Evolutionary conservation across 352 stramenopile genomes (phyloP).

Genomic region (Globisporangium spiculum): DNA sequence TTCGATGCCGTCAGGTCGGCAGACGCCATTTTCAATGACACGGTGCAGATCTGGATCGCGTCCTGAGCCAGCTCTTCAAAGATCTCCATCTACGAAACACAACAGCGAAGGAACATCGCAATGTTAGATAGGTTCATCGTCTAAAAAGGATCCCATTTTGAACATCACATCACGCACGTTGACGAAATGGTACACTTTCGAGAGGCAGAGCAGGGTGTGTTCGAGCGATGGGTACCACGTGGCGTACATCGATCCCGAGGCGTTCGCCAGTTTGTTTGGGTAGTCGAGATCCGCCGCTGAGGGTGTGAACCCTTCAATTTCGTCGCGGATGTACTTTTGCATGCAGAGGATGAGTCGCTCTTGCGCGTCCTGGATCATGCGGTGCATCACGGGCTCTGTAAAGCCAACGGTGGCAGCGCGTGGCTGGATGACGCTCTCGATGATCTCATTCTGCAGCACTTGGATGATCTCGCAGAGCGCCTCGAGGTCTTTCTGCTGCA

Average conservation of each 20-base stretch:
- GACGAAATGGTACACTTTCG: slow-evolving; percentile 82
- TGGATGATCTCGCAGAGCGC: slow-evolving; percentile 77
- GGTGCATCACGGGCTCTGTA: slow-evolving; percentile 73
- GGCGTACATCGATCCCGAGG: slow-evolving; percentile 52
- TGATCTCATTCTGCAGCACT: slow-evolving; percentile 72
- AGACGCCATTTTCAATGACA: slow-evolving; percentile 72
- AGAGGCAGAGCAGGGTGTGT: slow-evolving; percentile 82
- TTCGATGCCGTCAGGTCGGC: slow-evolving; percentile 55
- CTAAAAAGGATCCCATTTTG: neutral
- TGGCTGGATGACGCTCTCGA: slow-evolving; percentile 66
- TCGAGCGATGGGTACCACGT: slow-evolving; percentile 85
- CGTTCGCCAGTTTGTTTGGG: slow-evolving; percentile 55
- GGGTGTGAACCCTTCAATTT: slow-evolving; percentile 77
- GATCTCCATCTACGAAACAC: slow-evolving; percentile 60
- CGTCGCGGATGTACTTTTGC: slow-evolving; percentile 81
- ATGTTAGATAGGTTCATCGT: neutral
- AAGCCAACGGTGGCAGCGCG: slow-evolving; percentile 45
- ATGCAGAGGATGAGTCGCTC: slow-evolving; percentile 82
- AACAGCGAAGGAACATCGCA: neutral
- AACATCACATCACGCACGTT: slow-evolving; percentile 39
- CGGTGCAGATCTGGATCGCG: slow-evolving; percentile 76
- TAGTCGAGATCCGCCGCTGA: slow-evolving; percentile 60
- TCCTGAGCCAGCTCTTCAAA: slow-evolving; percentile 85
- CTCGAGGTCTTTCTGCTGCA: slow-evolving; percentile 76
- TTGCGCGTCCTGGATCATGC: slow-evolving; percentile 82